Base-by-base conservation (phyloP, 352 stramenopile species). In the Phytophthora sp. region DNA sequence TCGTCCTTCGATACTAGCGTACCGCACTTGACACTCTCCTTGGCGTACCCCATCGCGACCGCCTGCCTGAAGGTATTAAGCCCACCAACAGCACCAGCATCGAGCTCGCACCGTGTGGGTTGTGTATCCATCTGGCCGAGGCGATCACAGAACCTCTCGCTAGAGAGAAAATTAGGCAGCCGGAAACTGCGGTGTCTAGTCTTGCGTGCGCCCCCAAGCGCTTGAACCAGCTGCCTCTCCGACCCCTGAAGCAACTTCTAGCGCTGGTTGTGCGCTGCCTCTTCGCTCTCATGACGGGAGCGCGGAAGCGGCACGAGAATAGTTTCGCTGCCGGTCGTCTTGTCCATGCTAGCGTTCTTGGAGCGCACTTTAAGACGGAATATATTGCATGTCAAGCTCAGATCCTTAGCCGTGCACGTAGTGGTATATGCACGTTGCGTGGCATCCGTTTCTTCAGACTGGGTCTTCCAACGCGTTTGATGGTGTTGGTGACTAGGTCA, bases 141-240 rank as follows among this genome's bases (percentile, higher is more conserved):
- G 6, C 50, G 20, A 11, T 57, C 31, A 42, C 30, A 55, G 49
- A 56, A 56, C 18, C 12, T n/a, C 6, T 46, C 49, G 11, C 51
- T 41, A 26, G 50, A 59, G 24, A 59, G 51, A 29, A 39, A 23
- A 27, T 50, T 59, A 2, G 50, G 21, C 21, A 59, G 16, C 5
- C 51, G 36, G n/a, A 59, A 59, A 21, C 36, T 27, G 20, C 39
- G 29, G 21, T 47, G n/a, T 29, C 15, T 47, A 7, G 39, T 47
- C 21, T 47, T 47, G 9, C 39, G 39, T 2, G 18, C 29, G 39
- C 39, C 4, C 16, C 12, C 18, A 4, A 26, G 20, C 18, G n/a
- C 18, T 29, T 26, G 18, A 29, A 13, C 39, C 4, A 47, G 21
- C 21, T 47, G 39, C 2, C 16, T 20, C 9, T 47, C 39, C 3